Evolutionary conservation across 768 basidiomycete genomes (phyloP).

Genomic region (Exsudoporus frostii): DNA sequence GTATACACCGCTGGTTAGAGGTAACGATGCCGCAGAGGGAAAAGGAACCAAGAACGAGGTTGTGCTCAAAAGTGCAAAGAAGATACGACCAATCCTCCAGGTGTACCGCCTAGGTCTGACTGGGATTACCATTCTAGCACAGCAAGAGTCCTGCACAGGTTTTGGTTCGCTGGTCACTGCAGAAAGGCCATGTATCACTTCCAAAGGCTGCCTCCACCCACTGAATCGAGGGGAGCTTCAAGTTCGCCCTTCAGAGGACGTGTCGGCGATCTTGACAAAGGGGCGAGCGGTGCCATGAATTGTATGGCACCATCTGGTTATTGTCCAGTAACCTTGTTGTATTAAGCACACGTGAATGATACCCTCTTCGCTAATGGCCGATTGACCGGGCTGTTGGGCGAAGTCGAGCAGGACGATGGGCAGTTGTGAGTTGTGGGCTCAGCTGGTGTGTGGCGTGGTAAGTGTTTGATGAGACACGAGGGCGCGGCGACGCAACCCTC

Average conservation of each 20-base stretch:
- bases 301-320: conserved; percentile 40
- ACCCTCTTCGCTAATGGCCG: not conserved
- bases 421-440: not conserved
- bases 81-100: conserved; percentile 37
- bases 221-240: conserved; percentile 69
- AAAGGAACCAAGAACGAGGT: conserved; percentile 46
- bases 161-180: conserved; percentile 51
- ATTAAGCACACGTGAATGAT: not conserved
- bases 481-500: not conserved
- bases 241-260: conserved; percentile 70
- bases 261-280: conserved; percentile 65
- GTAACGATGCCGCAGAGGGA: conserved; percentile 19
- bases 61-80: conserved; percentile 50
- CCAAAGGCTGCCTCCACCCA: conserved; percentile 69
- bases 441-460: conserved; percentile 26
- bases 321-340: not conserved
- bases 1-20: conserved; percentile 69
- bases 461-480: conserved; percentile 9
- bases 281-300: conserved; percentile 63
- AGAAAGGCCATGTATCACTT: conserved; percentile 59
- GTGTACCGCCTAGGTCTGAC: not conserved
- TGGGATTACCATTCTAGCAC: conserved; percentile 18
- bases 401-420: not conserved
- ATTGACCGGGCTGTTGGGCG: not conserved
- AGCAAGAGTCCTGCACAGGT: conserved; percentile 38